A percentile compares a stretch with the other conserved stretches of the same genome.
phyloP scores from a whole-genome alignment of 2,329 filamentous ascomycete species.

The Alternaria sp. region DNA sequence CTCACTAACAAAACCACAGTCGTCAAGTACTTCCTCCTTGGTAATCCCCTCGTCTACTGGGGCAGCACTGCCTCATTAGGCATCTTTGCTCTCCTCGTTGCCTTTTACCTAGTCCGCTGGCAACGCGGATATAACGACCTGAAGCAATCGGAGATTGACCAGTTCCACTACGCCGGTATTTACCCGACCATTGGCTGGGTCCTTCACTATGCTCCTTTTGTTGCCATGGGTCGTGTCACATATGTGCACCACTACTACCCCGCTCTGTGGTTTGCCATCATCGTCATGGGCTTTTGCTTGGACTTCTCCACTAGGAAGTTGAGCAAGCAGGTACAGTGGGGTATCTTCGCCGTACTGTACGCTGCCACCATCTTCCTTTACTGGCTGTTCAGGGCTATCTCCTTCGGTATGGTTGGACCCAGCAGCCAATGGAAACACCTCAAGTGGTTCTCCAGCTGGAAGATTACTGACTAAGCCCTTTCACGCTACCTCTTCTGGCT shows the following conservation, averaged over 20 bases:
- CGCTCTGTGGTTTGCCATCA: constrained; percentile 94
- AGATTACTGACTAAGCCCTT: constrained; percentile 71
- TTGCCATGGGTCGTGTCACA: constrained; percentile 97
- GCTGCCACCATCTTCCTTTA: constrained; percentile 79
- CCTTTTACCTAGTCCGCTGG: constrained; percentile 92
- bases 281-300: constrained; percentile 84
- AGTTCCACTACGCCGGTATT: constrained; percentile 90
- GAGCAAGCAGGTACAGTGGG: constrained; percentile 69
- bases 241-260: constrained; percentile 99
- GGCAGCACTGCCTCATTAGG: constrained; percentile 82
- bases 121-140: constrained; percentile 93
- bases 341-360: constrained; percentile 79
- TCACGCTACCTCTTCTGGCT: not conserved
- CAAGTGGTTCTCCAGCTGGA: constrained; percentile 92
- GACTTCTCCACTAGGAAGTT: constrained; percentile 82
- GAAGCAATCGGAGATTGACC: constrained; percentile 80
- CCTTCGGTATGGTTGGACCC: constrained; percentile 91
- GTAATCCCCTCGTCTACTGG: constrained; percentile 97
- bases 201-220: constrained; percentile 93
- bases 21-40: constrained; percentile 97
- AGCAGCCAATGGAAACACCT: constrained; percentile 88
- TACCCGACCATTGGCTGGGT: constrained; percentile 96
- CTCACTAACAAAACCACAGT: constrained; percentile 51
- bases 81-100: constrained; percentile 73
- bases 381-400: constrained; percentile 89